Evolutionary conservation across 176 grass and related monocot species (phyloP), one percentile per base, ranked within the genome.

Genomic region (Secale cereale): DNA sequence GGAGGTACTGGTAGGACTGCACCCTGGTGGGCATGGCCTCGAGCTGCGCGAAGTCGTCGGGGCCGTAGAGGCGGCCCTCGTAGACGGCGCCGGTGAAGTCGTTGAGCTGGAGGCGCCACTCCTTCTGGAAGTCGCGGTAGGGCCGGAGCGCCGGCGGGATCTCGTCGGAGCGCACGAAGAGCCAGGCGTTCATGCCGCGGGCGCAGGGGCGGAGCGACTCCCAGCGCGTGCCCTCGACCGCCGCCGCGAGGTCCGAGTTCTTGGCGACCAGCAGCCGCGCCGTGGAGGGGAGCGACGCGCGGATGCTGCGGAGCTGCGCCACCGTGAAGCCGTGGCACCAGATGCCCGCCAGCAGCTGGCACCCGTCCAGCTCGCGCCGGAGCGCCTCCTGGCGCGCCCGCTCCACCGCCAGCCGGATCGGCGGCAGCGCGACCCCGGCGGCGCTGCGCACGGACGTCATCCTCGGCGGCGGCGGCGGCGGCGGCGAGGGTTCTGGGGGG

Each of bases 141-240:
- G 97, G 93, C 2, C 89, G 84, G 50, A 95, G 90, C 6, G 93
- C 97, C 10, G 89, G 88, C 46, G 93, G 97, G 76, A 98, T 94
- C 91, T 98, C 93, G 76, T 98, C 97, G 70, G 97, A 93, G 8
- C 91, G 96, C n/a, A 98, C 96, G 86, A 98, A 98, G 22, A 98
- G 86, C 93, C 96, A 98, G 3, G 96, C 93, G 50, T 98, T 98
- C 96, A 98, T 98, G 43, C 96, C 96, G 10, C 89, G 92, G 19
- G 92, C 90, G 82, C 90, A 95, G 13, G 93, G 96, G 7, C 85
- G 79, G 7, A 95, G 88, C 59, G 83, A 81, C 85, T 88, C 96
- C 96, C 93, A 95, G 36, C 88, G 79, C n/a, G 91, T 95, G 30
- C 97, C 97, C 26, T 88, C 90, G 31, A 95, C 87, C 15, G 90